A percentile compares a stretch with the other conserved stretches of the same genome.
Conservation (phyloP, 805 yeast genomes). For the Candida odintsovae region DNA sequence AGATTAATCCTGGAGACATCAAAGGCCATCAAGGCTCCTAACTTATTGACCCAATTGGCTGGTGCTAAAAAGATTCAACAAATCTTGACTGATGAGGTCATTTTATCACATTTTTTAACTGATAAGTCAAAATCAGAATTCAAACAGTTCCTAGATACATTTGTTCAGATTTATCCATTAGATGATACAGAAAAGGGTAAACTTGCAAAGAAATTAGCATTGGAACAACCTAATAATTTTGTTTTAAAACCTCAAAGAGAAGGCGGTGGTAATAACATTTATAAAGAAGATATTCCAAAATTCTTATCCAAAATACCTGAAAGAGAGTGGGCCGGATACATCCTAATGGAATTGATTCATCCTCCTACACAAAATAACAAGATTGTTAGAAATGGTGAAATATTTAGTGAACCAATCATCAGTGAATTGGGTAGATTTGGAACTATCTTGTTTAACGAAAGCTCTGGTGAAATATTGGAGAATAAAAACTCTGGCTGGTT, state of each 20-base stretch:
- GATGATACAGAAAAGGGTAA: slow-evolving; percentile 63
- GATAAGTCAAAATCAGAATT: slow-evolving; percentile 22
- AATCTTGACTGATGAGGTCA: slow-evolving; percentile 53
- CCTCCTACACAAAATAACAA: slow-evolving; percentile 68
- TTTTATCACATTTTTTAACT: slow-evolving; percentile 43
- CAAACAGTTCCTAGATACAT: slow-evolving; percentile 44
- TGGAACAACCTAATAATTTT: slow-evolving; percentile 58
- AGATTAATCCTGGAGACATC: slow-evolving; percentile 69
- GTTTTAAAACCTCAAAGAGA: slow-evolving; percentile 98
- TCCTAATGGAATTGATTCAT: slow-evolving; percentile 87
- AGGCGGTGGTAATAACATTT: slow-evolving; percentile 97
- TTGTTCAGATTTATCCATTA: slow-evolving; percentile 83
- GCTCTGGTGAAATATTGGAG: slow-evolving; percentile 44
- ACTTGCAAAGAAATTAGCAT: slow-evolving; percentile 59
- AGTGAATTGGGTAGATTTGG: slow-evolving; percentile 94
- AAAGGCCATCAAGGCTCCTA: slow-evolving; percentile 86
- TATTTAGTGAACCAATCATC: slow-evolving; percentile 67
- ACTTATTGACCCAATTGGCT: slow-evolving; percentile 79
- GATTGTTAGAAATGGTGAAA: slow-evolving; percentile 60
- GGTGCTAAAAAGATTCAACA: slow-evolving; percentile 96
- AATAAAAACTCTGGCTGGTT: slow-evolving; percentile 82
- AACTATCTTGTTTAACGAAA: slow-evolving; percentile 65
- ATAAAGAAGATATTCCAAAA: slow-evolving; percentile 76
- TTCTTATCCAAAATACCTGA: slow-evolving; percentile 58
- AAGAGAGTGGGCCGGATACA: slow-evolving; percentile 82